Conservation (phyloP, 495 filamentous ascomycete genomes). For the Mycothermus thermophilus region DNA sequence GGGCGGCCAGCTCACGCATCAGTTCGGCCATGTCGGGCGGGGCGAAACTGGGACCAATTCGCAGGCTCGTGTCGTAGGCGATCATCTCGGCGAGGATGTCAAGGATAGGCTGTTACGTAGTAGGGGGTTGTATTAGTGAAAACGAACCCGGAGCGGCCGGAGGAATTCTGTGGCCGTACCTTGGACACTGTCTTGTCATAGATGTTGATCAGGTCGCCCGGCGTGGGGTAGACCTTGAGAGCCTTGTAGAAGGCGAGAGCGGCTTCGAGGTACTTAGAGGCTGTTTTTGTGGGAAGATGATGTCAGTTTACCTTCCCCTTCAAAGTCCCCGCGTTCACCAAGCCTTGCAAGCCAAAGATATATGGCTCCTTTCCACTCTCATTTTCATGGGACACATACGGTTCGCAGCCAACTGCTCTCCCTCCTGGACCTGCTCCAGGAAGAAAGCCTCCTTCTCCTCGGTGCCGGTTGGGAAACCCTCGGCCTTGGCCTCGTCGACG, state of each 20-base stretch:
- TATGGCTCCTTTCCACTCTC: too few relatives aligned
- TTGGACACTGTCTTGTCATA: conserved; percentile 97
- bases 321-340: too few relatives aligned
- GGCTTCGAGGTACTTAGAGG: conserved; percentile 61
- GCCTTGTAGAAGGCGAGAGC: conserved; percentile 95
- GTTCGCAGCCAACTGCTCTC: conserved; percentile 55
- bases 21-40: conserved; percentile 21
- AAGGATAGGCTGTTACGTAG: conserved; percentile 54
- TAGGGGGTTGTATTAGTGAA: not conserved
- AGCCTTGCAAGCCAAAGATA: too few relatives aligned
- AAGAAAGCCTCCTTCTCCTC: conserved; percentile 79
- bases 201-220: conserved; percentile 81
- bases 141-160: not conserved
- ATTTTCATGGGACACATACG: conserved; percentile 26
- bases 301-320: conserved; percentile 1
- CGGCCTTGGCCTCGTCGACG: conserved; percentile 66
- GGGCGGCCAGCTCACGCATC: conserved; percentile 24
- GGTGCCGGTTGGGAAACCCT: conserved; percentile 78
- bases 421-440: conserved; percentile 81
- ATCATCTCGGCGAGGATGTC: conserved; percentile 98
- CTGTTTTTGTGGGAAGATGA: too few relatives aligned
- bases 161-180: conserved; percentile 28
- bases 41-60: conserved; percentile 41
- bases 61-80: conserved; percentile 64
- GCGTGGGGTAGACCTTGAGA: conserved; percentile 93